Conservation (phyloP, 108 stramenopile genomes). For the Craspedostauros australis region DNA sequence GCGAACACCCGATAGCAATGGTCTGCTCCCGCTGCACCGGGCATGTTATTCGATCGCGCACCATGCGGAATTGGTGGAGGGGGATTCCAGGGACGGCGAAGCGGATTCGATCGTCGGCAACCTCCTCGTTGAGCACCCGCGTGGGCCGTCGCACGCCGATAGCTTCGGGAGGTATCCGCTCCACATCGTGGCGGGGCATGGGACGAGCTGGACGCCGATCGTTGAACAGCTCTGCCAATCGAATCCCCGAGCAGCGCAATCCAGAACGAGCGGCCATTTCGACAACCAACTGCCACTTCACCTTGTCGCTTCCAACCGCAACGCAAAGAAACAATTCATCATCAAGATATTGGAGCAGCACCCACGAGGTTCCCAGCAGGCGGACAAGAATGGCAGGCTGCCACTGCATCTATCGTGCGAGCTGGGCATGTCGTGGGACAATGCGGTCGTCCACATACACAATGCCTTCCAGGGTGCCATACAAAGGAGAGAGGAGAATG, state of each 20-base stretch:
- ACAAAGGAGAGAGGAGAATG: slow-evolving; percentile 22
- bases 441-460: slow-evolving; percentile 23
- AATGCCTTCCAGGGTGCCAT: slow-evolving; percentile 38
- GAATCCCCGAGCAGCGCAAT: slow-evolving; percentile 33
- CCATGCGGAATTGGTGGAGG: slow-evolving; percentile 2
- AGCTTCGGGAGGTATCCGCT: slow-evolving; percentile 53
- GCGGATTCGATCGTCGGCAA: slow-evolving; percentile 49
- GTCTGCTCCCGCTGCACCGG: slow-evolving; percentile 69
- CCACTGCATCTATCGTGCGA: slow-evolving; percentile 72
- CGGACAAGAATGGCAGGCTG: slow-evolving; percentile 57
- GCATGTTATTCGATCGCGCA: slow-evolving; percentile 22
- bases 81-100: slow-evolving; percentile 1
- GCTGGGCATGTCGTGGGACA: slow-evolving; percentile 53
- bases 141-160: slow-evolving; percentile 51
- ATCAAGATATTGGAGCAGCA: slow-evolving; percentile 42
- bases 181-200: slow-evolving; percentile 53
- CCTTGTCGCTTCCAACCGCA: slow-evolving; percentile 49
- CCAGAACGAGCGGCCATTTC: slow-evolving; percentile 35
- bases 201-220: slow-evolving; percentile 52
- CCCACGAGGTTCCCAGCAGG: slow-evolving; percentile 41
- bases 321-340: slow-evolving; percentile 43
- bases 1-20: slow-evolving; percentile 32
- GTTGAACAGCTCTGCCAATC: slow-evolving; percentile 54
- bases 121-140: slow-evolving; percentile 30
- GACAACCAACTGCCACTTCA: slow-evolving; percentile 60